Percentiles rank a stretch among this genome's conserved stretches.
Conservation (phyloP, 257 asterid species). For the Avicennia marina region DNA sequence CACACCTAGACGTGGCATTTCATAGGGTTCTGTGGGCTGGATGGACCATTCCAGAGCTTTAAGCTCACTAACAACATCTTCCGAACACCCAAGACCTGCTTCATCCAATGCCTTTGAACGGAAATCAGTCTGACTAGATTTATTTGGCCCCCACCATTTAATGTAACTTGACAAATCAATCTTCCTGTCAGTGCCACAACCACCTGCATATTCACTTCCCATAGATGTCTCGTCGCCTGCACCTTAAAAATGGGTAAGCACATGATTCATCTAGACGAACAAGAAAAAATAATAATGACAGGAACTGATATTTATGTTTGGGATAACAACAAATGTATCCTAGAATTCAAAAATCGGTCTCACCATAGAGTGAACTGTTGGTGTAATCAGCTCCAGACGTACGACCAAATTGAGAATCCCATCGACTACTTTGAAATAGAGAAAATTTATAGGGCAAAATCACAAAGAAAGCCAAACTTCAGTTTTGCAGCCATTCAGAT, state of each 20-base stretch:
- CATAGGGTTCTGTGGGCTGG: constrained; percentile 79
- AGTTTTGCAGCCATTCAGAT: background rate
- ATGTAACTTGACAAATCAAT: constrained; percentile 86
- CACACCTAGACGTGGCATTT: constrained; percentile 86
- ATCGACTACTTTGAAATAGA: constrained; percentile 44
- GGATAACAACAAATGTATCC: background rate
- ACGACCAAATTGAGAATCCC: constrained; percentile 82
- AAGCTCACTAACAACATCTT: constrained; percentile 66
- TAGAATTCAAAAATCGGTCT: constrained; percentile 19
- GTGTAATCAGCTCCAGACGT: constrained; percentile 59
- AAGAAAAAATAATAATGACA: background rate
- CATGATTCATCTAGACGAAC: too few relatives aligned
- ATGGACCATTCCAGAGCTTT: constrained; percentile 53
- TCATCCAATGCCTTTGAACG: constrained; percentile 66
- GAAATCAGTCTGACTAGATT: constrained; percentile 53
- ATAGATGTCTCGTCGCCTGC: constrained; percentile 61
- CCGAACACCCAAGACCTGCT: constrained; percentile 46
- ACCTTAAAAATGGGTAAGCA: too few relatives aligned
- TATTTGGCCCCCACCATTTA: constrained; percentile 91
- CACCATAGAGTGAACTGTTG: constrained; percentile 63
- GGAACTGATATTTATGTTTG: background rate
- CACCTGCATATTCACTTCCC: constrained; percentile 62
- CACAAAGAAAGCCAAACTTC: constrained; percentile 3
- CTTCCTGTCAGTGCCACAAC: constrained; percentile 70
- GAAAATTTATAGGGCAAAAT: constrained; percentile 10